Evolutionary conservation across 495 filamentous ascomycete genomes (phyloP).

Genomic region (Penicillium maclennaniae): DNA sequence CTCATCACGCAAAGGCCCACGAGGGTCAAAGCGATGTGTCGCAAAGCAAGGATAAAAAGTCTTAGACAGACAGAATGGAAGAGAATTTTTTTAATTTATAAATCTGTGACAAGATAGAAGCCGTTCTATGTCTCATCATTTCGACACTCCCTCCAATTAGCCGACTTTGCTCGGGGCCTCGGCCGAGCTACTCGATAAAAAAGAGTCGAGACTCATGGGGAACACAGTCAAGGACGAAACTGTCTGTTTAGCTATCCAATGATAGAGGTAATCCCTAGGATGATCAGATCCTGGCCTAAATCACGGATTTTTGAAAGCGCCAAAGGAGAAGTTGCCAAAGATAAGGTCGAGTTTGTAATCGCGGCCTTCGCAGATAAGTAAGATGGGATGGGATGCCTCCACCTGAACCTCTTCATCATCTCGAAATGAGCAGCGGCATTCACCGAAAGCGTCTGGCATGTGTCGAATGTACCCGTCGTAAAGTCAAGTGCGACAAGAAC

Average conservation of each 20-base stretch:
- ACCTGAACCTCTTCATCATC: background rate
- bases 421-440: constrained; percentile 13
- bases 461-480: constrained; percentile 25
- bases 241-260: too few relatives aligned
- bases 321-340: background rate
- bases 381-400: background rate
- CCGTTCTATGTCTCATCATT: background rate
- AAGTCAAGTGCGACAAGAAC: constrained; percentile 30
- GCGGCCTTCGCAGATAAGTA: constrained; percentile 13
- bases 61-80: background rate
- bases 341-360: constrained; percentile 5
- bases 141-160: too few relatives aligned
- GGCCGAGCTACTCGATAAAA: background rate
- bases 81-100: background rate
- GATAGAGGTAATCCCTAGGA: too few relatives aligned
- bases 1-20: background rate
- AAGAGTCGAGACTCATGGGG: background rate
- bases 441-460: constrained; percentile 26
- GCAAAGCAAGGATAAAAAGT: background rate
- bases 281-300: too few relatives aligned
- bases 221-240: too few relatives aligned
- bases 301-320: too few relatives aligned
- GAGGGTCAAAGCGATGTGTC: background rate
- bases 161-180: background rate
- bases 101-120: background rate